Conservation (phyloP, 805 yeast species). For the Metschnikowia colocasiae region DNA sequence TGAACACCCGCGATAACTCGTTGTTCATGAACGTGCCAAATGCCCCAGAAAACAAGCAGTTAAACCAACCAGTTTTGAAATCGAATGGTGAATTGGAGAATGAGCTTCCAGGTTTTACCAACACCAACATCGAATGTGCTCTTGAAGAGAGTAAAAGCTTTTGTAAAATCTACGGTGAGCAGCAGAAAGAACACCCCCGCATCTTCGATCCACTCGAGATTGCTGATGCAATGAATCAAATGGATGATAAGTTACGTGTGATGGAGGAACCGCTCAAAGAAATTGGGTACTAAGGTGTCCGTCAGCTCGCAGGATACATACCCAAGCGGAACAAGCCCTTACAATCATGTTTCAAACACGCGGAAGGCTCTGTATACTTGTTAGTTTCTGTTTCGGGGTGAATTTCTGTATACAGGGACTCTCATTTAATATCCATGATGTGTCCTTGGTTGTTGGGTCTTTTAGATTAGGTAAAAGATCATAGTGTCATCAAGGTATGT, state of each 20-base stretch:
- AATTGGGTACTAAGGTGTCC: neutral
- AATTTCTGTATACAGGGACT: too few relatives aligned
- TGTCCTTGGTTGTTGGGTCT: too few relatives aligned
- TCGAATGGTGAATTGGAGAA: slow-evolving; percentile 12
- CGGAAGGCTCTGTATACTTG: too few relatives aligned
- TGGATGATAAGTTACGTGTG: neutral
- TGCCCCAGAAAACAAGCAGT: neutral
- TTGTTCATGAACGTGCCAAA: slow-evolving; percentile 7
- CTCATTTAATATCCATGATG: too few relatives aligned
- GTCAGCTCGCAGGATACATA: neutral
- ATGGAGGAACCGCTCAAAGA: neutral
- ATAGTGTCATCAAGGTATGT: too few relatives aligned
- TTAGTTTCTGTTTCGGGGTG: too few relatives aligned
- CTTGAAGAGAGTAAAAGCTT: slow-evolving; percentile 10
- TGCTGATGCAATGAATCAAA: neutral
- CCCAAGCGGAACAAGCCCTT: neutral
- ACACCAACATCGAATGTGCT: slow-evolving; percentile 14
- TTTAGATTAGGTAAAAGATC: too few relatives aligned
- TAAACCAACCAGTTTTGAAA: slow-evolving; percentile 18
- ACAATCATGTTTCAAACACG: neutral
- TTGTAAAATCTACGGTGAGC: slow-evolving; percentile 9
- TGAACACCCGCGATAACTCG: slow-evolving; percentile 9
- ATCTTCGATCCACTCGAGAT: neutral
- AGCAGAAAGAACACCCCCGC: neutral
- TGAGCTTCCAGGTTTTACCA: slow-evolving; percentile 3